phyloP scores from a whole-genome alignment of 257 asterid genomes.

The Jacaranda copaia region DNA sequence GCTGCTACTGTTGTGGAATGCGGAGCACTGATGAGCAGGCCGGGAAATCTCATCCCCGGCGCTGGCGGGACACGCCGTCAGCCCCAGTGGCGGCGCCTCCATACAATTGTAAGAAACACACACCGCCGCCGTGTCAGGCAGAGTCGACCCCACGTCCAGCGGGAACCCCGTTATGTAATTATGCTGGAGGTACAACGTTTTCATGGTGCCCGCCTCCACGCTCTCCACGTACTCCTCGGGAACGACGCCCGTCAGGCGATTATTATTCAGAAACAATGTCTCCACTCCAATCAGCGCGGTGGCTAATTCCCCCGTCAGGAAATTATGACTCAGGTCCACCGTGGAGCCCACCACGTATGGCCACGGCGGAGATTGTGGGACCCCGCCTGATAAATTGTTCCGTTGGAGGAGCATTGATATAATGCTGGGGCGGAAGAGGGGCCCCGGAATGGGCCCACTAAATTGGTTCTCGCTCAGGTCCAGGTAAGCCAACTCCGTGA shows the following conservation, averaged over 20 bases:
- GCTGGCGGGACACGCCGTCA: conserved; percentile 68
- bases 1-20: conserved; percentile 32
- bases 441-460: conserved; percentile 69
- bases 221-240: conserved; percentile 64
- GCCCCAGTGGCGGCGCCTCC: conserved; percentile 58
- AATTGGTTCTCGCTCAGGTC: conserved; percentile 78
- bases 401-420: conserved; percentile 78
- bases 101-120: conserved; percentile 77
- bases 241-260: conserved; percentile 61
- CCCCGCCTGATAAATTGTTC: conserved; percentile 78
- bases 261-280: conserved; percentile 69
- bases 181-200: conserved; percentile 75
- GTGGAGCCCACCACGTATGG: conserved; percentile 48
- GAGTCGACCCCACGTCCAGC: conserved; percentile 41
- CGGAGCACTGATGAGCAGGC: conserved; percentile 73
- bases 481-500: conserved; percentile 57
- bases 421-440: conserved; percentile 55
- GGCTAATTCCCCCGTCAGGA: conserved; percentile 57
- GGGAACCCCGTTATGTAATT: conserved; percentile 70
- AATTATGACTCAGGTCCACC: conserved; percentile 78
- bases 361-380: conserved; percentile 53
- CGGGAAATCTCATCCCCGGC: conserved; percentile 68
- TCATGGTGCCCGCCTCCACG: conserved; percentile 54
- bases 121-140: conserved; percentile 67
- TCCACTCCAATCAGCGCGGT: conserved; percentile 57